Base-by-base conservation (phyloP, 805 yeast species). In the Ogataea trehaloabstinens region DNA sequence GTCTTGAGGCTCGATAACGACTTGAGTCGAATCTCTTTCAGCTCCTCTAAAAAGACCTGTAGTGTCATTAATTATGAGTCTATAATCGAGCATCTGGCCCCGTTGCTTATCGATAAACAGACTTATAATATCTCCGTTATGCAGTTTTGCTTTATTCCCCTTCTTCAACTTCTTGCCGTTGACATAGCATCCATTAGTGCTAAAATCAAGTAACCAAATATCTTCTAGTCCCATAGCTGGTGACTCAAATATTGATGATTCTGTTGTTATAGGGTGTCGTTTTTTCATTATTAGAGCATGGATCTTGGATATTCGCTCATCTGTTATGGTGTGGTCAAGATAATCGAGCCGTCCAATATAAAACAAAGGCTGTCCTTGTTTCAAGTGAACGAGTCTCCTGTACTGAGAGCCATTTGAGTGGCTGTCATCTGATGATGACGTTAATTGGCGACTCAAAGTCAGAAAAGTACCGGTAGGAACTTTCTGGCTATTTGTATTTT, bases 111-210 rank as follows among this genome's bases (percentile, higher is more conserved):
- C 95, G 38, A 73, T 70, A 48, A 88, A 81, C 15, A 88, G 64
- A 51, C 78, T 78, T 4, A 89, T 60, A 22, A 63, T 67, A 57
- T 88, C 96, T 0, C 83, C 83, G 44, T 82, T 69, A 51, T 68
- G 76, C 1, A 90, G 52, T 38, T 77, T 70, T 0, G 70, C 72
- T 50, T 85, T 86, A 22, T 74, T 69, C 2, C 83, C 82, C 43
- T 78, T 77, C 0, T 83, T 82, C 32, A 86, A 56, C 34, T 70
- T 70, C 6, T 64, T 59, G 6, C 74, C 74, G 52, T 88, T 85
- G 6, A 90, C 73, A 50, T 68, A 76, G 55, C 96, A 85, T 2
- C 86, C 82, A 59, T 89, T 90, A 0, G 95, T 78, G 40, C 93
- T 83, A 45, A 70, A 75, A 49, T 89, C 96, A 33, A 85, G 62